Evolutionary conservation across 2,329 filamentous ascomycete species (phyloP), one percentile per base, ranked within the genome.

Genomic region (Chlorencoelia australis): DNA sequence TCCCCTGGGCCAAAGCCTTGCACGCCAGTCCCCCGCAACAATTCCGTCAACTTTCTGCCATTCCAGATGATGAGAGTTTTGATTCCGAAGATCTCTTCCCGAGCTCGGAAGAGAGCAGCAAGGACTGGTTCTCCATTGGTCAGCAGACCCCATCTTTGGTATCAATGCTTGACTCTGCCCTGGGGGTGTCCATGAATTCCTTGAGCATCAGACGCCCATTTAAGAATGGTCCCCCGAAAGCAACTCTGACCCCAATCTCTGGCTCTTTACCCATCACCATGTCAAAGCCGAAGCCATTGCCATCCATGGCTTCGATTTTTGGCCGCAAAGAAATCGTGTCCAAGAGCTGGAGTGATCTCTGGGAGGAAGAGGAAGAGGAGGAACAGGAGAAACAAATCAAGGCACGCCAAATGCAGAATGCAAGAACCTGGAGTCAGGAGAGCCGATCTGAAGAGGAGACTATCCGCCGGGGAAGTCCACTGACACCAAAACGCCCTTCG

Each of bases 331-430:
- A 89, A 30, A 67, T 73, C 31, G 84, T 93, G 31, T 94, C 91
- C 39, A 96, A 96, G 79, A 96, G 91, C 68, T 98, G 91, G 91
- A 94, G 88, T 54, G 91, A 98, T 59, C 77, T 96, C 59, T 95
- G 87, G 81, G 89, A 96, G 30, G 87, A 91, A 53, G 79, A 82
- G 46, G 77, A 82, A 44, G 74, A 83, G 49, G 73, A 80, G 51
- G 75, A 72, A 71, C 45, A 73, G 80, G 56, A 64, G 74, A 62
- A 70, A 42, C 65, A 65, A 5, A 62, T 82, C 17, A 73, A 80
- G 60, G 66, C 77, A 45, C 64, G 67, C 20, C 65, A 63, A 43
- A 63, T 65, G 56, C 68, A 82, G 52, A 85, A 86, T 56, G 74
- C 79, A 38, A 72, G 82, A 47, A 83, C 79, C 37, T 88, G 80